phyloP scores from a whole-genome alignment of 257 asterid species.

The Gentiana dahurica region DNA sequence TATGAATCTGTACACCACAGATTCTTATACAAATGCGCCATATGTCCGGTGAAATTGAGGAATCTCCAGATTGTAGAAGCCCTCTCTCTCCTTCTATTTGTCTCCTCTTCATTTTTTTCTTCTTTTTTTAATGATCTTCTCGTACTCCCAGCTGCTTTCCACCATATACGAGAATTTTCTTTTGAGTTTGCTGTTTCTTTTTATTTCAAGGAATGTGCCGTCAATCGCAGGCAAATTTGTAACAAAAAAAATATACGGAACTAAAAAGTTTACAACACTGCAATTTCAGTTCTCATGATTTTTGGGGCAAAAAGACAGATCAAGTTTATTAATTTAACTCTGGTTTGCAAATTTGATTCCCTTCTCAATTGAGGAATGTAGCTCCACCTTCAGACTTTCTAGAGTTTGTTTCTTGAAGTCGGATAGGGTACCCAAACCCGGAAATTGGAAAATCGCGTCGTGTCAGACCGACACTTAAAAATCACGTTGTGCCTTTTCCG shows the following conservation, averaged over 20 bases:
- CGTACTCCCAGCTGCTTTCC: too few species aligned
- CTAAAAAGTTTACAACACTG: not conserved
- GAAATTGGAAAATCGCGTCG: too few species aligned
- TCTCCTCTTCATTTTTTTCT: too few species aligned
- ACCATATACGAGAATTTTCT: too few species aligned
- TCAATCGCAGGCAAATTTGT: slow-evolving; percentile 1
- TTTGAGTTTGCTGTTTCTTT: not conserved
- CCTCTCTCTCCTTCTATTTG: too few species aligned
- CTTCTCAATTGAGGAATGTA: slow-evolving; percentile 60
- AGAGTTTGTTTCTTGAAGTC: slow-evolving; percentile 62
- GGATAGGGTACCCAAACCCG: slow-evolving; percentile 51
- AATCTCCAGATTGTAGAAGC: too few species aligned
- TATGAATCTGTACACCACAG: too few species aligned
- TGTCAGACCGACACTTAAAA: too few species aligned
- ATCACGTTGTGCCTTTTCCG: too few species aligned
- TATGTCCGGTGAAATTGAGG: too few species aligned
- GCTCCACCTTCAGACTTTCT: slow-evolving; percentile 58
- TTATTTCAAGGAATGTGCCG: slow-evolving; percentile 5
- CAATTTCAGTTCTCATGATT: slow-evolving; percentile 17
- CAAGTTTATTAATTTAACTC: slow-evolving; percentile 11
- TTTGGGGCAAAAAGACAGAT: not conserved
- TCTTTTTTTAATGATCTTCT: too few species aligned
- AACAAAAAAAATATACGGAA: not conserved
- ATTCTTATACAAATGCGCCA: too few species aligned
- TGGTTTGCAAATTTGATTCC: slow-evolving; percentile 51